phyloP scores from a whole-genome alignment of 345 rosid genomes.

The Odontarrhena argentea region DNA sequence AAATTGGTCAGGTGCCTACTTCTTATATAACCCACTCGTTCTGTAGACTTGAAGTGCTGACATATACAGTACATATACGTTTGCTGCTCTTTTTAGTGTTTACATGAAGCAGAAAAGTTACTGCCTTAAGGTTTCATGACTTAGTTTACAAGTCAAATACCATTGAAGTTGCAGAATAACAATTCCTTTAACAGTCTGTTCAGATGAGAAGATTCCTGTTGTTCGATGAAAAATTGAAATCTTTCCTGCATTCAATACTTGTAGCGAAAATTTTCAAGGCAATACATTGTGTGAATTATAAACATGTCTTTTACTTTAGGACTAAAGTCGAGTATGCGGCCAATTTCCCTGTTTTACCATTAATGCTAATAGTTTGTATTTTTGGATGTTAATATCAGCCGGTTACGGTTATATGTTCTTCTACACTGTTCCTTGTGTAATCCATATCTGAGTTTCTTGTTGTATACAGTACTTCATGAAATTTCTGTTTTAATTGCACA shows the following conservation, averaged over 20 bases:
- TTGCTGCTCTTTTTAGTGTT: slow-evolving; percentile 18
- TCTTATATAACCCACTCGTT: slow-evolving; percentile 16
- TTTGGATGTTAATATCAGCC: slow-evolving; percentile 18
- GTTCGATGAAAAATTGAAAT: slow-evolving; percentile 15
- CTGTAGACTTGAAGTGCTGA: slow-evolving; percentile 2
- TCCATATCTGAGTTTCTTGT: slow-evolving; percentile 22
- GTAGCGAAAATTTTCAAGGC: slow-evolving; percentile 4
- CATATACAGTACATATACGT: slow-evolving; percentile 6
- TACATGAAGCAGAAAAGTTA: slow-evolving; percentile 6
- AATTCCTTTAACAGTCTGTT: slow-evolving; percentile 19
- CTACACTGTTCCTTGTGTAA: slow-evolving; percentile 20
- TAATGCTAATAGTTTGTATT: slow-evolving; percentile 14
- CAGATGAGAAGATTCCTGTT: slow-evolving; percentile 17
- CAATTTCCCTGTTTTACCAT: slow-evolving; percentile 16
- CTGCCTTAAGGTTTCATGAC: slow-evolving; percentile 18
- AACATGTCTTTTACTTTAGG: slow-evolving; percentile 7
- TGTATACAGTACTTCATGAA: slow-evolving; percentile 1
- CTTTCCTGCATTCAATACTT: slow-evolving; percentile 8
- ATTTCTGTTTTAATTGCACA: slow-evolving; percentile 41
- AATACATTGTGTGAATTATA: slow-evolving; percentile 5
- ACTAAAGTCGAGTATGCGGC: background rate
- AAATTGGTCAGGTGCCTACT: slow-evolving; percentile 75
- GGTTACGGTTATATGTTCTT: slow-evolving; percentile 14
- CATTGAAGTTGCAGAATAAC: slow-evolving; percentile 10
- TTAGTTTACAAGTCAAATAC: slow-evolving; percentile 11